Percentiles rank a stretch among this genome's conserved stretches.
Conservation (phyloP, 345 rosid species). For the Eutrema japonicum region DNA sequence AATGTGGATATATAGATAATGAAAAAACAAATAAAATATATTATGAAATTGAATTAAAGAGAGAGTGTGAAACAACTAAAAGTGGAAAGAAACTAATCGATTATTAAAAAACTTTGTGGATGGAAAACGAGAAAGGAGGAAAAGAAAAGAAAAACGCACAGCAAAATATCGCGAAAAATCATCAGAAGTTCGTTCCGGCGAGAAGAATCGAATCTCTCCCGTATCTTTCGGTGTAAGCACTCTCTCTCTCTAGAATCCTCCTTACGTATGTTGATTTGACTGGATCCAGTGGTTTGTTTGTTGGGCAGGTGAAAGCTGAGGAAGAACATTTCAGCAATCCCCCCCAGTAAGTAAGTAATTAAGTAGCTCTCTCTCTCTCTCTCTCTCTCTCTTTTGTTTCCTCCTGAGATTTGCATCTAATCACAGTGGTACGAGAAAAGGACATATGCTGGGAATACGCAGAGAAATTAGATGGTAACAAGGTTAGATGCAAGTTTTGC, state of each 20-base stretch:
- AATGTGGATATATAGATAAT: too few species aligned
- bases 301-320: constrained; percentile 25
- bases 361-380: background rate
- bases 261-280: background rate
- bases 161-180: constrained; percentile 35
- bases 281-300: background rate
- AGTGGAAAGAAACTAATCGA: too few species aligned
- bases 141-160: background rate
- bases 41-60: too few species aligned
- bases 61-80: too few species aligned
- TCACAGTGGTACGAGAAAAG: constrained; percentile 86
- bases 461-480: constrained; percentile 85
- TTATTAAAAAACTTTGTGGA: too few species aligned
- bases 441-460: constrained; percentile 95
- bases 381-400: too few species aligned
- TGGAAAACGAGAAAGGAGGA: background rate
- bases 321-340: background rate
- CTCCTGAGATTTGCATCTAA: too few species aligned
- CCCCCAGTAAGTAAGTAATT: background rate
- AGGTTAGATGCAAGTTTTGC: constrained; percentile 84
- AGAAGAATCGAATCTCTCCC: constrained; percentile 29
- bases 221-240: constrained; percentile 2
- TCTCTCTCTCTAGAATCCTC: background rate
- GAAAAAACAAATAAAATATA: too few species aligned
- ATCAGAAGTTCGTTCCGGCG: constrained; percentile 14